These are phyloP conservation scores for Candida neerlandica DNA, from an alignment of 1,139 yeast genomes.

Conservation along the genomic window DNA sequence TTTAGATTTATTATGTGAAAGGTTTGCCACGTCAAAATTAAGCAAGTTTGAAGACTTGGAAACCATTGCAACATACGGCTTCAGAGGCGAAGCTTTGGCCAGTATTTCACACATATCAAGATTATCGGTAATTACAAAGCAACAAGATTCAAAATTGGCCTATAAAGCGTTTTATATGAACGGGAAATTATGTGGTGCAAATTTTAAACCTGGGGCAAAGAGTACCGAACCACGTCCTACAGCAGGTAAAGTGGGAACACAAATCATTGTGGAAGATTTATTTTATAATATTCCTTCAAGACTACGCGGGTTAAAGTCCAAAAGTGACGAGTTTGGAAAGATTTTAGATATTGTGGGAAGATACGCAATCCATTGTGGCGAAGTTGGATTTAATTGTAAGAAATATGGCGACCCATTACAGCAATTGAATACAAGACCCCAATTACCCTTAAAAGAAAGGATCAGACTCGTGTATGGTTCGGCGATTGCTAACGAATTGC, in stretches of 20 bases:
- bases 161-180: constrained; percentile 64
- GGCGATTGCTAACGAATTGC: constrained; percentile 64
- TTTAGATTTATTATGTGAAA: constrained; percentile 51
- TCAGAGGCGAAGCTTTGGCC: constrained; percentile 63
- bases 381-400: constrained; percentile 78
- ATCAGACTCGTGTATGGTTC: constrained; percentile 76
- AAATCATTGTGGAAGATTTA: constrained; percentile 80
- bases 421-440: constrained; percentile 56
- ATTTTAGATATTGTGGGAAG: constrained; percentile 83
- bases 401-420: constrained; percentile 69
- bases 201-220: constrained; percentile 27
- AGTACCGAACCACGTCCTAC: constrained; percentile 61
- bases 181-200: constrained; percentile 56
- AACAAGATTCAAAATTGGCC: constrained; percentile 61
- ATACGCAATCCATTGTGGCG: constrained; percentile 74
- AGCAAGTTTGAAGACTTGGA: constrained; percentile 51
- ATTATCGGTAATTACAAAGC: constrained; percentile 78
- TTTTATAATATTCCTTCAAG: constrained; percentile 90
- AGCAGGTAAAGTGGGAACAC: constrained; percentile 91
- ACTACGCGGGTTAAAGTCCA: constrained; percentile 61
- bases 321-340: constrained; percentile 73
- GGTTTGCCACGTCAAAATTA: constrained; percentile 61
- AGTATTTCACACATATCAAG: constrained; percentile 64
- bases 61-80: constrained; percentile 57
- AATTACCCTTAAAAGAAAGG: constrained; percentile 57